Conservation (phyloP, 176 grass and related monocot species). For the Lolium perenne region DNA sequence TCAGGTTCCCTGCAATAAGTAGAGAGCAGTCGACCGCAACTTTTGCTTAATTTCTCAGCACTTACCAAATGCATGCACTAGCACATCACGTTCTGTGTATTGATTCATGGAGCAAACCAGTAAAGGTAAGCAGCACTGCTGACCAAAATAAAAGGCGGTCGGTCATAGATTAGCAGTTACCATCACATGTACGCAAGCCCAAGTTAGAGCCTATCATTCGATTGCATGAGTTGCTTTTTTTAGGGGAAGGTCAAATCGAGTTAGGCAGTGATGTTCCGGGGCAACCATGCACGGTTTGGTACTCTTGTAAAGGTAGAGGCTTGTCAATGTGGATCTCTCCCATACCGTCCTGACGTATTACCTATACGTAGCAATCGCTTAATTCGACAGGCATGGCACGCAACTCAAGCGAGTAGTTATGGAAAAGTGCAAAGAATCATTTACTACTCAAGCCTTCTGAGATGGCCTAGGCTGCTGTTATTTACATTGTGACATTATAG, state of each 20-base stretch:
- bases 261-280: constrained; percentile 32
- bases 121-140: constrained; percentile 36
- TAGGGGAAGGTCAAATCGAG: neutral
- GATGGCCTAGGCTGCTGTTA: neutral
- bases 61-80: constrained; percentile 42
- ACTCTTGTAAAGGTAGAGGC: constrained; percentile 24
- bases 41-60: constrained; percentile 31
- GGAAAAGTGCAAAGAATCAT: neutral
- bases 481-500: constrained; percentile 20
- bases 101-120: neutral
- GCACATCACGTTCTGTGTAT: neutral
- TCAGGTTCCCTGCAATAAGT: neutral
- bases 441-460: constrained; percentile 8
- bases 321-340: neutral
- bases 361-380: neutral
- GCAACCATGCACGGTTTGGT: neutral
- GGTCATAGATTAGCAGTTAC: constrained; percentile 38
- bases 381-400: constrained; percentile 23
- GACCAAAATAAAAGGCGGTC: constrained; percentile 36
- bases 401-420: constrained; percentile 32
- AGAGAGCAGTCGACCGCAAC: constrained; percentile 29
- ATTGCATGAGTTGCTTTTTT: neutral
- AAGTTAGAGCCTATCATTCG: constrained; percentile 12
- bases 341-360: neutral
- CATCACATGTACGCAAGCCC: constrained; percentile 39